Evolutionary conservation across 1,284 basidiomycete genomes (phyloP).

Genomic region (Ustanciosporium gigantosporum): DNA sequence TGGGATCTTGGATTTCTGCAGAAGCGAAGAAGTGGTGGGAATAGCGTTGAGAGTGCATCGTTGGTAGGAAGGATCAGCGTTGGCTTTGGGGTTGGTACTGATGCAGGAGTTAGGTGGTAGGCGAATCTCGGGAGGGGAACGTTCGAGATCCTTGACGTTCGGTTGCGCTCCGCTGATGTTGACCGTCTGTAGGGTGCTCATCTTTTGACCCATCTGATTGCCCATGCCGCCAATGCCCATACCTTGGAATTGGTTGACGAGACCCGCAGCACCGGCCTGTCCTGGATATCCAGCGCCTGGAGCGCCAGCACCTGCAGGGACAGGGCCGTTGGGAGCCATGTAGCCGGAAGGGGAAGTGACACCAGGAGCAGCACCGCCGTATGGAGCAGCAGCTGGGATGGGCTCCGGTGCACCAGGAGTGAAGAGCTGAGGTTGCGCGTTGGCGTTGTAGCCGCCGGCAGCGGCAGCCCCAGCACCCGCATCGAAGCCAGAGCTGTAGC

Average conservation of each 20-base stretch:
- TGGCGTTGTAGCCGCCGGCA: conserved; percentile 54
- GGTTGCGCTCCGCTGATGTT: conserved; percentile 62
- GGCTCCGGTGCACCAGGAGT: conserved; percentile 41
- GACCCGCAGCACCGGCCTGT: conserved; percentile 66
- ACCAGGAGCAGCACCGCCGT: conserved; percentile 25
- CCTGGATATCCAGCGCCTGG: conserved; percentile 22
- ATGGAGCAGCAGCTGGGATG: conserved; percentile 8
- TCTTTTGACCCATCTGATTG: conserved; percentile 36
- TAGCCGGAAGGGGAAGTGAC: conserved; percentile 10
- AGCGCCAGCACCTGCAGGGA: conserved; percentile 12
- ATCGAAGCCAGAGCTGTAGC: conserved; percentile 62
- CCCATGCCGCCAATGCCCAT: conserved; percentile 72
- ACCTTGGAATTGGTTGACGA: conserved; percentile 81
- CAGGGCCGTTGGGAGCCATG: conserved; percentile 6
- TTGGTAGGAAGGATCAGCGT: conserved; percentile 89
- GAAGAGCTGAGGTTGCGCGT: conserved; percentile 35
- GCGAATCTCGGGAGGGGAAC: conserved; percentile 83
- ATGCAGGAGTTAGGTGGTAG: conserved; percentile 81
- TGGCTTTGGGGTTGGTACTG: conserved; percentile 77
- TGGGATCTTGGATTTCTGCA: conserved; percentile 91
- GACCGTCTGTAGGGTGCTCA: conserved; percentile 48
- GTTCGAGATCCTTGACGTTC: conserved; percentile 79
- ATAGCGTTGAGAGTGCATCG: conserved; percentile 88
- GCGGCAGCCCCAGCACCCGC: conserved; percentile 55
- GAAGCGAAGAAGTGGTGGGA: conserved; percentile 86